Base-by-base conservation (phyloP, 176 grass and related monocot species). In the Rhynchospora pubera region DNA sequence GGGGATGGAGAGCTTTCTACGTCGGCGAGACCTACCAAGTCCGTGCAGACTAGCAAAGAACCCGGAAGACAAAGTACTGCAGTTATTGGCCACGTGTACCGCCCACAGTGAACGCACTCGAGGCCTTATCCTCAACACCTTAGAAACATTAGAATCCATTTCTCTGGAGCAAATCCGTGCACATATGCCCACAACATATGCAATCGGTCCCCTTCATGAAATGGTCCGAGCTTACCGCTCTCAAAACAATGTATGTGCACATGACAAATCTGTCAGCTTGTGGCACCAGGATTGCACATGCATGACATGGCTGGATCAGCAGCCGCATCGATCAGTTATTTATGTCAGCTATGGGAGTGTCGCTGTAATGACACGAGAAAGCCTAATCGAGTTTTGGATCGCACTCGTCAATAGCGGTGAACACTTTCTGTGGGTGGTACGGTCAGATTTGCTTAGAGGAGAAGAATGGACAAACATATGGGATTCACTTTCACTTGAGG, bases 261-360 rank as follows among this genome's bases (percentile, higher is more conserved):
- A 34, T 66, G 28, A 66, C 11, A 39, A 39, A 39, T 66, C 63
- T 66, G 63, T 66, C 63, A 66, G 63, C 21, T 66, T 42, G 28
- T 39, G 26, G 63, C 13, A 66, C 63, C 63, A 32, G 13, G 28
- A 66, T 26, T 30, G 63, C 63, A 39, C 28, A 10, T 78, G 75
- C 48, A 56, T 78, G 18, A 78, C 23, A 58, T 78, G 75, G 75
- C 11, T 78, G 75, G 75, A 78, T 78, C 21, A 30, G 5, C 51
- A 78, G 12, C 26, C n/a, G 48, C 19, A 52, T 56, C 48, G 34
- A 57, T 78, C 75, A 32, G 48, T 78, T 55, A 50, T 78, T 51
- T 78, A 56, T 57, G 48, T 78, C 26, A 56, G 75, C 16, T 78
- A 56, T 7, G 51, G 75, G 10, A 78, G 75, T 78, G 26, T 51